Evolutionary conservation across 495 filamentous ascomycete species (phyloP), one percentile per base, ranked within the genome.

Genomic region (Collariella sp.): DNA sequence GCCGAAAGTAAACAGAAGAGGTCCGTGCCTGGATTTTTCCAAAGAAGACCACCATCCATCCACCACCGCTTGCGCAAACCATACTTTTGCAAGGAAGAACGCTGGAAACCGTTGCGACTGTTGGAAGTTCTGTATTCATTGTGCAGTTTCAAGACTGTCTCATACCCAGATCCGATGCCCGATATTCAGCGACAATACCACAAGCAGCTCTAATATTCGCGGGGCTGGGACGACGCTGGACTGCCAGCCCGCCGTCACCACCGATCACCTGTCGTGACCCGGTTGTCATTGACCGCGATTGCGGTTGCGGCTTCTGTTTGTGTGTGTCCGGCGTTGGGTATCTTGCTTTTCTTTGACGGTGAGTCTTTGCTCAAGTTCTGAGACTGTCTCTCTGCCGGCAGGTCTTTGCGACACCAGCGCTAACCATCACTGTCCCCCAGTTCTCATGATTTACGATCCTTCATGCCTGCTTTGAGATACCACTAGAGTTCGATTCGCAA

Each of bases 381-480:
- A 13, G 7, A 23, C 13, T n/a, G n/a, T n/a, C n/a, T n/a, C n/a
- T 6, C 34, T 49, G 23, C 18, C 16, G 46, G 12, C 16, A 15
- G 15, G 7, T 5, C 18, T 5, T 7, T 13, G 22, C 4, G 13
- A 18, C 24, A 10, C 9, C 5, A n/a, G 9, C 34, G 15, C 54
- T 46, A 46, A 56, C 31, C 13, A 20, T 9, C 1, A 40, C 40
- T 19, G 7, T 9, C 2, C 5, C 16, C 6, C 36, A 59, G 57
- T 50, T 54, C 39, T 60, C 45, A 57, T 39, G 61, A 54, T 12
- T 56, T 42, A 67, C 65, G 59, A 65, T 57, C 54, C 65, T 60
- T 33, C 26, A 74, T 72, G 70, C 63, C 67, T 54, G 52, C 62
- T 60, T 59, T 35, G 62, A 70, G 63, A 71, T 67, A 68, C 66